These are phyloP conservation scores for Arachis hypogaea DNA, from an alignment of 306 rosid genomes.

Conservation along the genomic window DNA sequence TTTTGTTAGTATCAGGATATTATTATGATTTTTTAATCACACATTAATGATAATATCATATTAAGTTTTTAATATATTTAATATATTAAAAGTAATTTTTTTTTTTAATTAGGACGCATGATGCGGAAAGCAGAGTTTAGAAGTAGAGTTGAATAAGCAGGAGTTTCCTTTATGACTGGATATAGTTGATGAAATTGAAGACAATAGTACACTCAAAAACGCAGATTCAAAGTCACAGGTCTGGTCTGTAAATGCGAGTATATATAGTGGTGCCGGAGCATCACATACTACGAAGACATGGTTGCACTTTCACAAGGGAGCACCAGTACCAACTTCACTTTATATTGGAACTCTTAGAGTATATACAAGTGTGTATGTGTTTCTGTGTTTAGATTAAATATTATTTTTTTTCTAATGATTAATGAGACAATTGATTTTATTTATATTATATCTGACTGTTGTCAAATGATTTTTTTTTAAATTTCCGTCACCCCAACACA, in stretches of 20 bases:
- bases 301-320: conserved; percentile 5
- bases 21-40: too few relatives aligned
- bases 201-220: background rate
- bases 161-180: conserved; percentile 38
- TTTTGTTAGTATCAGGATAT: too few relatives aligned
- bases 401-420: too few relatives aligned
- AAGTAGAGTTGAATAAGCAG: too few relatives aligned
- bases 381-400: too few relatives aligned
- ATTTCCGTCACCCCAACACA: too few relatives aligned
- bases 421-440: too few relatives aligned
- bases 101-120: conserved; percentile 13
- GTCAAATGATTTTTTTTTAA: too few relatives aligned
- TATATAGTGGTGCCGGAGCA: conserved; percentile 4
- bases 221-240: conserved; percentile 9
- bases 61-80: background rate
- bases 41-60: conserved; percentile 22
- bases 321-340: conserved; percentile 27
- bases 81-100: too few relatives aligned
- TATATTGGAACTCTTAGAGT: background rate
- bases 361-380: too few relatives aligned
- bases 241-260: conserved; percentile 21
- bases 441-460: too few relatives aligned
- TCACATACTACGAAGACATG: background rate
- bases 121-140: too few relatives aligned
- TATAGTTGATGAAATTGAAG: conserved; percentile 35